Evolutionary conservation across 441 rosid species (phyloP).

Genomic region (Erodium texanum): DNA sequence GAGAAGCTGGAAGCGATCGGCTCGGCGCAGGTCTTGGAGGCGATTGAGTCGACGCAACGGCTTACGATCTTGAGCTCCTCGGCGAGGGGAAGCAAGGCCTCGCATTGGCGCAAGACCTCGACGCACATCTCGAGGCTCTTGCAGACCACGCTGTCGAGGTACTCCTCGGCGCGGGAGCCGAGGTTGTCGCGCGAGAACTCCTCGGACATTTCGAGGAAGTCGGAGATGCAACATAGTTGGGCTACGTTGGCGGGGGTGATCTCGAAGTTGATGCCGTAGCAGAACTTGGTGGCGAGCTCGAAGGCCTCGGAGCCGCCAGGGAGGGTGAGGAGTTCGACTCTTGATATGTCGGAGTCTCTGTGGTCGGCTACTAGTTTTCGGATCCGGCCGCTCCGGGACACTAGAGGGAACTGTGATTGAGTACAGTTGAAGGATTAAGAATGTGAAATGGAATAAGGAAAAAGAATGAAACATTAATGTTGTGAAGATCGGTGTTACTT

Average conservation of each 20-base stretch:
- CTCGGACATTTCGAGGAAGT: constrained; percentile 91
- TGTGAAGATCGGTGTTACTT: too few species aligned
- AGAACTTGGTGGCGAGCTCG: too few species aligned
- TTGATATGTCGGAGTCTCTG: constrained; percentile 85
- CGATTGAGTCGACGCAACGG: constrained; percentile 86
- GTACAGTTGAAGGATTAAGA: too few species aligned
- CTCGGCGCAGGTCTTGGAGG: constrained; percentile 85
- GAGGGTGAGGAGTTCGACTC: constrained; percentile 78
- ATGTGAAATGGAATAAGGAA: too few species aligned
- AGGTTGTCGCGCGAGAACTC: constrained; percentile 80
- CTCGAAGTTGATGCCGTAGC: constrained; percentile 90
- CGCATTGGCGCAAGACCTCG: constrained; percentile 80
- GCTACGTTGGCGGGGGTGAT: constrained; percentile 83
- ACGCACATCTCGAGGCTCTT: constrained; percentile 86
- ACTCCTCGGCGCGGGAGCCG: constrained; percentile 83
- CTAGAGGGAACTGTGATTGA: constrained; percentile 99
- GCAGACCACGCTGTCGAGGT: constrained; percentile 71
- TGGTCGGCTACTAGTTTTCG: constrained; percentile 75
- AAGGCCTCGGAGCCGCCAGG: constrained; percentile 85
- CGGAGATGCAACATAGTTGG: constrained; percentile 71
- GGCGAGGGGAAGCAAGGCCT: constrained; percentile 77
- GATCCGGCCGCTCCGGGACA: constrained; percentile 82
- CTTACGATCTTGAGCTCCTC: constrained; percentile 71
- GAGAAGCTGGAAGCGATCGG: constrained; percentile 98
- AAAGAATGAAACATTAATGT: too few species aligned